phyloP scores from a whole-genome alignment of 805 yeast species.

The Hanseniaspora singularis region DNA sequence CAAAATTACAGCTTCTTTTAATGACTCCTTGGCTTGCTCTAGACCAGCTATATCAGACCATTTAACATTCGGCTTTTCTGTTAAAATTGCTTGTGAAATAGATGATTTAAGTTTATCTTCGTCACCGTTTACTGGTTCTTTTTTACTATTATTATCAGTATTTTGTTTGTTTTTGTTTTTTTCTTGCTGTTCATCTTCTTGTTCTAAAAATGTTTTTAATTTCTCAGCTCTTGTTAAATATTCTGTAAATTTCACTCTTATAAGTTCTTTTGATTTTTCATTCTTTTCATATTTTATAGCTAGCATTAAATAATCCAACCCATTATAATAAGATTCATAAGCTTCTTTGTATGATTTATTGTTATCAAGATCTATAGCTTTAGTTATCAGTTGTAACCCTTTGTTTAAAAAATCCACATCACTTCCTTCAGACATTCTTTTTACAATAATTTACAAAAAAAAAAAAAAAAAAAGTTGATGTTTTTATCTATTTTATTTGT shows the following conservation, averaged over 20 bases:
- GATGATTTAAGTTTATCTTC: constrained; percentile 80
- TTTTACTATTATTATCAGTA: constrained; percentile 40
- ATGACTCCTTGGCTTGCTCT: constrained; percentile 88
- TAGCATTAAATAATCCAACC: constrained; percentile 86
- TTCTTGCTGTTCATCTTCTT: constrained; percentile 34
- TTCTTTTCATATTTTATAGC: constrained; percentile 93
- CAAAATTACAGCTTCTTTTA: constrained; percentile 91
- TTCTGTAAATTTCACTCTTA: constrained; percentile 80
- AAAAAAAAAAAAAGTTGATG: not conserved
- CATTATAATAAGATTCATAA: constrained; percentile 80
- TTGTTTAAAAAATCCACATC: constrained; percentile 73
- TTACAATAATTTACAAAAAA: too few relatives aligned
- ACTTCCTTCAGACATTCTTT: constrained; percentile 22
- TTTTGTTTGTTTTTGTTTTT: constrained; percentile 33
- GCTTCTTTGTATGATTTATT: constrained; percentile 89
- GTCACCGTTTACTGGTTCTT: constrained; percentile 54
- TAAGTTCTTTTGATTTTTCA: constrained; percentile 74
- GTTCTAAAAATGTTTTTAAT: constrained; percentile 76
- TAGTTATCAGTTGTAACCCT: constrained; percentile 89
- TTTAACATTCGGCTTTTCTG: constrained; percentile 81
- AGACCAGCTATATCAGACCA: constrained; percentile 97
- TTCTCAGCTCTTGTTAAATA: constrained; percentile 89
- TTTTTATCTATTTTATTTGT: not conserved
- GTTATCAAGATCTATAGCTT: constrained; percentile 89
- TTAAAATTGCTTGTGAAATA: constrained; percentile 75